phyloP scores from a whole-genome alignment of 2,329 filamentous ascomycete genomes.

The Aspergillus transmontanensis region DNA sequence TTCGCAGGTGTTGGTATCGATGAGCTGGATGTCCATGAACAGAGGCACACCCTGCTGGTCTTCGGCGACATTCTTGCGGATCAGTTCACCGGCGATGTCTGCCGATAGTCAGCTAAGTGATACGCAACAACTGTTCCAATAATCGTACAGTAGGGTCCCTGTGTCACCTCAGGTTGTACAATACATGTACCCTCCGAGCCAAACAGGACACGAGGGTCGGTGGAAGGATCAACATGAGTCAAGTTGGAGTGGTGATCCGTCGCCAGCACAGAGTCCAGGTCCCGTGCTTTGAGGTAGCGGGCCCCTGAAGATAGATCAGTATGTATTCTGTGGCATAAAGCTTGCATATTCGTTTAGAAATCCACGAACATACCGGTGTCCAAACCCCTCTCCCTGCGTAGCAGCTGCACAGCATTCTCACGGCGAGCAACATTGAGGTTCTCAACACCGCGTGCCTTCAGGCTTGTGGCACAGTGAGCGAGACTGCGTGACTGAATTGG shows the following conservation, averaged over 20 bases:
- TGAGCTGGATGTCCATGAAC: conserved; percentile 44
- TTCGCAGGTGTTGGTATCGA: conserved; percentile 46
- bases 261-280: conserved; percentile 37
- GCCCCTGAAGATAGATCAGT: conserved; percentile 9
- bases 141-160: conserved; percentile 56
- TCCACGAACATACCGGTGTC: conserved; percentile 22
- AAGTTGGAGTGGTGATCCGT: conserved; percentile 44
- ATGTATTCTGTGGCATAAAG: background rate
- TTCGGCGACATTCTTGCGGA: conserved; percentile 40
- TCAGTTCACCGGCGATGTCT: conserved; percentile 42
- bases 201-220: conserved; percentile 31
- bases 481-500: conserved; percentile 48
- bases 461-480: conserved; percentile 50
- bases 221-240: conserved; percentile 21
- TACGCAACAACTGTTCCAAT: background rate
- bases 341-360: background rate
- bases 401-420: conserved; percentile 42
- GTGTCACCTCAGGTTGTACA: conserved; percentile 55
- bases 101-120: background rate
- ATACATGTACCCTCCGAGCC: conserved; percentile 47
- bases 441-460: conserved; percentile 52
- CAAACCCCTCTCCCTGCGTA: conserved; percentile 46
- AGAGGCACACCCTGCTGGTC: conserved; percentile 41
- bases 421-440: conserved; percentile 51
- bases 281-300: conserved; percentile 34